A percentile compares a stretch with the other conserved stretches of the same genome.
phyloP scores from a whole-genome alignment of 2,329 filamentous ascomycete species.

The Cladophialophora carrionii region DNA sequence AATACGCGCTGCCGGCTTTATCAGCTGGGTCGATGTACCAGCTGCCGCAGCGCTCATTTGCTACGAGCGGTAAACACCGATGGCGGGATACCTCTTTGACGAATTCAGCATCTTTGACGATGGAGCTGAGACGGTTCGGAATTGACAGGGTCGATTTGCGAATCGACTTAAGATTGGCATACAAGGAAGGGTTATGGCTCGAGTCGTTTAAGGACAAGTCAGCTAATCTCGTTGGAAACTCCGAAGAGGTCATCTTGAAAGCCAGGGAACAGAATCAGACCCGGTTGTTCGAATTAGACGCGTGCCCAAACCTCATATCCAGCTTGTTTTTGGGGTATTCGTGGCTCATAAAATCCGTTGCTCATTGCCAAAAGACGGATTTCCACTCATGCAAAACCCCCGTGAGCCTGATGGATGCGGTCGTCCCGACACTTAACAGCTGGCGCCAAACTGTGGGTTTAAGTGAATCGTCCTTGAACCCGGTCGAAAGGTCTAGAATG shows the following conservation, averaged over 20 bases:
- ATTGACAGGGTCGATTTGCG: conserved; percentile 77
- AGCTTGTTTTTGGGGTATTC: not conserved
- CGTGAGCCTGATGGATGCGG: not conserved
- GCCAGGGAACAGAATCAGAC: not conserved
- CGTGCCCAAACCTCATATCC: not conserved
- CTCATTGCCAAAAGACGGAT: not conserved
- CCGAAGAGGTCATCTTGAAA: conserved; percentile 19
- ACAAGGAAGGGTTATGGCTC: conserved; percentile 25
- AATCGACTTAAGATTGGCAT: conserved; percentile 63
- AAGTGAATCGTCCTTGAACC: not conserved
- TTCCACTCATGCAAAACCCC: not conserved
- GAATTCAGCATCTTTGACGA: conserved; percentile 75
- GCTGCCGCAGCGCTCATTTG: conserved; percentile 93
- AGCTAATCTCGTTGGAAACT: conserved; percentile 33
- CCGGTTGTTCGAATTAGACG: not conserved
- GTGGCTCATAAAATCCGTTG: not conserved
- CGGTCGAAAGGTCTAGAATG: not conserved
- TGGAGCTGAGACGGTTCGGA: conserved; percentile 79
- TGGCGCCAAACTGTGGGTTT: not conserved
- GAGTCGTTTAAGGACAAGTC: conserved; percentile 31
- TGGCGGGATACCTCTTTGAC: conserved; percentile 62
- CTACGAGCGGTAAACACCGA: conserved; percentile 70
- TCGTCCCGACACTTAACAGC: not conserved
- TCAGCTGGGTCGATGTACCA: conserved; percentile 78
- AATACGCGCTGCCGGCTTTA: conserved; percentile 81